Base-by-base conservation (phyloP, 208 protist genomes). In the Leishmania lainsoni region DNA sequence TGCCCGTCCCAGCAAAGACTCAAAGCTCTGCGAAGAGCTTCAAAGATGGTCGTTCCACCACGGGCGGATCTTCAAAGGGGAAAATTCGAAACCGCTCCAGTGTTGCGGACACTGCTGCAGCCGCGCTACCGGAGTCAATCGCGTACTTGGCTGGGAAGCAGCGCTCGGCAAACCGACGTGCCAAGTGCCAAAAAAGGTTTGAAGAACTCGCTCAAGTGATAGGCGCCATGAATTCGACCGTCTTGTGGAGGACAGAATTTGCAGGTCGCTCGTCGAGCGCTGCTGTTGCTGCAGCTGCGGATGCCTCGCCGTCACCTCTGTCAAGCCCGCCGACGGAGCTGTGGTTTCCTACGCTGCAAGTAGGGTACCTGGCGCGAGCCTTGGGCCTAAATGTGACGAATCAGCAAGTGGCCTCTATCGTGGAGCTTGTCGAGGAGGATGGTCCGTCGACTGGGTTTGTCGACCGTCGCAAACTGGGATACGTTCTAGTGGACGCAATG, bases 381-480 rank as follows among this genome's bases (percentile, higher is more conserved):
- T 90, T 98, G 89, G 94, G 96, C 29, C 84, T 98, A 14, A 96
- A 97, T 63, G 71, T 95, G 58, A 90, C 88, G 2, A 88, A 94
- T 65, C 68, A 83, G 51, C 82, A 96, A 42, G 84, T 96, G 0
- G 81, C 91, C 17, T 80, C 85, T 26, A 61, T 98, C 10, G 88
- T 96, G 4, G 85, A 93, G 79, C 85, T 96, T 59, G 83, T 97
- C 42, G 91, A 96, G 77, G 91, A 95, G 10, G 90, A 94, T 74
- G 85, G 77, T 3, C 82, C 85, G 3, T 94, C 93, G 2, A 75
- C 84, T 14, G 94, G 93, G n/a, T 86, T 75, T 79, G 93, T 97
- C 5, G 85, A 88, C 70, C 78, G 78, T 74, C 72, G 56, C 5
- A 83, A 84, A 22, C 81, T 97, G 4, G 85, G 84, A 76, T 68